Evolutionary conservation across 371 early-diverging fungal genomes (phyloP), one percentile per base, ranked within the genome.

Genomic region (Lichtheimia hyalospora): DNA sequence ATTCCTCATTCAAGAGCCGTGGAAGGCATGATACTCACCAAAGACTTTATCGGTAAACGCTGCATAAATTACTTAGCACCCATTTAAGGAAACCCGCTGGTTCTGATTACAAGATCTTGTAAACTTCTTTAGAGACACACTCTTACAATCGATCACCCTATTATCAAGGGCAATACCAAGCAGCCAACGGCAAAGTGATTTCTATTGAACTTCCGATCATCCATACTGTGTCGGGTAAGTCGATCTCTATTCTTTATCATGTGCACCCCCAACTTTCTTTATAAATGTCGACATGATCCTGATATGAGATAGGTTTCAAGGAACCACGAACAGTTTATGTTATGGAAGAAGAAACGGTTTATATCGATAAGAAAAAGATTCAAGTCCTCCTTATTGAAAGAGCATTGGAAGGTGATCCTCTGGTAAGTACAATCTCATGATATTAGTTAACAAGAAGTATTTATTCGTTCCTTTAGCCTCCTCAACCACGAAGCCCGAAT

Each of bases 131-230:
- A 86, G 86, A 86, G 24, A 76, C 84, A 8, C 86, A 86, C 63
- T 80, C 80, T 34, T 79, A 82, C 65, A 81, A 71, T 23, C 75
- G 77, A 0, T 86, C 86, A 42, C 86, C 86, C 23, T 86, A 84
- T 63, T 86, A 71, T 54, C 75, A 71, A 52, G 83, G 75, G 24
- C 86, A 86, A 68, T 84, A 64, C 51, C 78, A 77, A 62, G 75
- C 82, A 21, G 66, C 82, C 3, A 83, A 80, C 51, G 79, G 81
- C 23, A 86, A 84, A 50, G 81, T 80, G 8, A 77, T 86, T 40
- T 67, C 75, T 42, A 74, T 84, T 52, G 86, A 86, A 54, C 64
- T 66, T 57, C 80, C 80, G 16, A 64, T 69, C 20, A 74, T 84
- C 40, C 71, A 72, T 10, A 79, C 77, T 15, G 69, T 81, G 12